Conservation (phyloP, 2,329 filamentous ascomycete genomes). For the Fonsecaea pedrosoi region DNA sequence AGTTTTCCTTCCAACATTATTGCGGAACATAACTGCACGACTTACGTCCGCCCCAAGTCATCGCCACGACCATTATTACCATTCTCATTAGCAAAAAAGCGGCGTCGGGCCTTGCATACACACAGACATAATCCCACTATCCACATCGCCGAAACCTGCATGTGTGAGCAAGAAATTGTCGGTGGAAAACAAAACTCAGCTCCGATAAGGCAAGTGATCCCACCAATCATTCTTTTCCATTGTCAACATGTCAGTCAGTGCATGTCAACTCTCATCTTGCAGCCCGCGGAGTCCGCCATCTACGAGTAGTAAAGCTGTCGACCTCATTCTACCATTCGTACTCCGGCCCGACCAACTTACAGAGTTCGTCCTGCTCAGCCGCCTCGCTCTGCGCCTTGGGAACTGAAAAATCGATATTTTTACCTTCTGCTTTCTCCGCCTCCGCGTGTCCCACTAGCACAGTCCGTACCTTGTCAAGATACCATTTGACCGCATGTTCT, state of each 20-base stretch:
- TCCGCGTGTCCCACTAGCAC: conserved; percentile 33
- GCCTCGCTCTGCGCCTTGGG: conserved; percentile 33
- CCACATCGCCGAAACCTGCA: not conserved
- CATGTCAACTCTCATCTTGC: conserved; percentile 19
- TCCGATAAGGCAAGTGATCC: conserved; percentile 2
- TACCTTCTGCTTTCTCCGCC: conserved; percentile 30
- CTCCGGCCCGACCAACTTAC: conserved; percentile 34
- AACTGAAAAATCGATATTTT: conserved; percentile 35
- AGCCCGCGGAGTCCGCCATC: conserved; percentile 19
- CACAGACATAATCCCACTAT: not conserved
- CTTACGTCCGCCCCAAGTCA: not conserved
- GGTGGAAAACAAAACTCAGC: not conserved
- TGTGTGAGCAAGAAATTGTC: not conserved
- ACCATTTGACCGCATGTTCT: conserved; percentile 38
- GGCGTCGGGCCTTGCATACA: not conserved
- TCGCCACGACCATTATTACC: not conserved
- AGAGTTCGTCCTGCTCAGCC: conserved; percentile 29
- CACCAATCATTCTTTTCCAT: conserved; percentile 19
- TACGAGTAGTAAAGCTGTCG: conserved; percentile 2
- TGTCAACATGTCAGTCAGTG: not conserved
- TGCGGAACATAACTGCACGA: not conserved
- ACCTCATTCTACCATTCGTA: conserved; percentile 27
- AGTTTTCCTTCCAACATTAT: not conserved
- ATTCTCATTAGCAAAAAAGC: not conserved
- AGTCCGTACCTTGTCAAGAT: conserved; percentile 33